Evolutionary conservation across 148 eudicot genomes (phyloP).

Genomic region (Talinum fruticosum): DNA sequence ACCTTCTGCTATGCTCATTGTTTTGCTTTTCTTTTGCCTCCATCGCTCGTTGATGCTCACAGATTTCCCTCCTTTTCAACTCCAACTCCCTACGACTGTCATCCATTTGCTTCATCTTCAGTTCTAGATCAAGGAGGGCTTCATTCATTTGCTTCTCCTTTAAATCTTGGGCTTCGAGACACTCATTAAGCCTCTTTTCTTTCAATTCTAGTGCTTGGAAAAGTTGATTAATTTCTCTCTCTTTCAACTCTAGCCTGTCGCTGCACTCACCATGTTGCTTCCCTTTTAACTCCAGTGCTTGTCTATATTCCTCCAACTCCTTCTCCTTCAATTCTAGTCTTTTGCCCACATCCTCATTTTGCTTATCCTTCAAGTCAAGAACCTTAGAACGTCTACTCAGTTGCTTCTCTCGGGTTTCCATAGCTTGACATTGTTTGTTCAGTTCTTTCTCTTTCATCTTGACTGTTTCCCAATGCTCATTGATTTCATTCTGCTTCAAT

Average conservation of each 20-base stretch:
- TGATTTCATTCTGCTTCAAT: not conserved
- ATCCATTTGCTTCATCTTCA: conserved; percentile 10
- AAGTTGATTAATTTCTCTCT: conserved; percentile 1
- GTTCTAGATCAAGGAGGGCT: not conserved
- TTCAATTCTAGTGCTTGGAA: not conserved
- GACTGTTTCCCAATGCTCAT: not conserved
- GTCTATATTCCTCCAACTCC: not conserved
- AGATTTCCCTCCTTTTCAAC: not conserved
- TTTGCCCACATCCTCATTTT: not conserved
- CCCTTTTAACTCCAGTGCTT: conserved; percentile 1
- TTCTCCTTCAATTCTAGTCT: not conserved
- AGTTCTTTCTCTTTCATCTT: conserved; percentile 1
- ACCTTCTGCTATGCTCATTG: not conserved
- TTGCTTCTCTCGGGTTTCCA: conserved; percentile 10
- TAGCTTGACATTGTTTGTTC: not conserved
- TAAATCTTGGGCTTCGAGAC: not conserved
- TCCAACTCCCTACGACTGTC: not conserved
- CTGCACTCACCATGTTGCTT: not conserved
- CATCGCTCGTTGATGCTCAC: not conserved
- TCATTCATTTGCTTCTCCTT: not conserved
- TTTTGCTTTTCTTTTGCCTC: not conserved
- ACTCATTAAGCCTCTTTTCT: not conserved
- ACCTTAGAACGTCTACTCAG: not conserved
- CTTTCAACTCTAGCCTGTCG: conserved; percentile 10
- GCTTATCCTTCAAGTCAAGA: not conserved